Percentiles rank a stretch among this genome's conserved stretches.
Evolutionary conservation across 306 rosid genomes (phyloP).

Genomic region (Dalbergia cultrata): DNA sequence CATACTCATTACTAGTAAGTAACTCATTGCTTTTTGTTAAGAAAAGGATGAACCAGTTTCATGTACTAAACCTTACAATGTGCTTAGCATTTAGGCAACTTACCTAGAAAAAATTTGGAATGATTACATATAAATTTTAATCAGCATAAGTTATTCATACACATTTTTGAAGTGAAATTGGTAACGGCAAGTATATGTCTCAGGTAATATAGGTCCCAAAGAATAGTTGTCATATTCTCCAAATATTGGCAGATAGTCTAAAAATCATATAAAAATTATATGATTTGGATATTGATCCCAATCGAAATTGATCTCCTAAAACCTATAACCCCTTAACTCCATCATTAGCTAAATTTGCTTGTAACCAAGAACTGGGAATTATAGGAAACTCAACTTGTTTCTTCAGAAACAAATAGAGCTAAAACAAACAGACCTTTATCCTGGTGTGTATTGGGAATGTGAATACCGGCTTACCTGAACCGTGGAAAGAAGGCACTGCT

Average conservation of each 20-base stretch:
- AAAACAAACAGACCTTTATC: background rate
- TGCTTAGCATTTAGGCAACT: slow-evolving; percentile 21
- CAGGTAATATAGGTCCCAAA: slow-evolving; percentile 20
- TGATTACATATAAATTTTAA: slow-evolving; percentile 14
- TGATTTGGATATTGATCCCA: slow-evolving; percentile 11
- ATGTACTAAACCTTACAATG: slow-evolving; percentile 7
- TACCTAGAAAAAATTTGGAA: slow-evolving; percentile 9
- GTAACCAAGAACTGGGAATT: slow-evolving; percentile 32
- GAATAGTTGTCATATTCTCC: slow-evolving; percentile 23
- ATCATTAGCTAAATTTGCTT: slow-evolving; percentile 11
- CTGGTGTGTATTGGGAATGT: slow-evolving; percentile 13
- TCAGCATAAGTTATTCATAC: slow-evolving; percentile 24
- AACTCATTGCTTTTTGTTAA: slow-evolving; percentile 20
- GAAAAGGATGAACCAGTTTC: slow-evolving; percentile 20
- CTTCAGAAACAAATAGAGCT: slow-evolving; percentile 29
- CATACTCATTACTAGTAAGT: slow-evolving; percentile 36
- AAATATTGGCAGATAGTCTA: slow-evolving; percentile 13
- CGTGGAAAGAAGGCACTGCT: slow-evolving; percentile 89
- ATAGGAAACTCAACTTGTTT: slow-evolving; percentile 16
- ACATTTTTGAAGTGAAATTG: background rate
- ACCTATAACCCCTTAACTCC: slow-evolving; percentile 22
- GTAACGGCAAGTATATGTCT: slow-evolving; percentile 9
- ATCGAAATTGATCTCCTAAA: slow-evolving; percentile 3
- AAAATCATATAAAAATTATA: background rate
- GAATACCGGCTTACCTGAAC: slow-evolving; percentile 71